Percentiles rank a stretch among this genome's conserved stretches.
Evolutionary conservation across 352 stramenopile genomes (phyloP).

Genomic region (Pythium phragmitis): DNA sequence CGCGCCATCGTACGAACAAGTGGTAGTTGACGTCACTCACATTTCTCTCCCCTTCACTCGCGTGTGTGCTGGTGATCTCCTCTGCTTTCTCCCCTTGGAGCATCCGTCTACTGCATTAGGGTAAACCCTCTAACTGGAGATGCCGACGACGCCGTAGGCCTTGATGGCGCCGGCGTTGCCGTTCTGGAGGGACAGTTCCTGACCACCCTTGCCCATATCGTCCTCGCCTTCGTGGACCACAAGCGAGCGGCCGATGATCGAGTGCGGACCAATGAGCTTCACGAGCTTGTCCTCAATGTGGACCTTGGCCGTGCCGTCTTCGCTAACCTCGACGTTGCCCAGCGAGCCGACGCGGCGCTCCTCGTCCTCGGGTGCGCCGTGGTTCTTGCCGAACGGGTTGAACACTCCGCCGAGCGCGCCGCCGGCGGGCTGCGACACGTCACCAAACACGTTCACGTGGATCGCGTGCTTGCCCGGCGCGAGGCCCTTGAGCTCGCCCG

Average conservation of each 20-base stretch:
- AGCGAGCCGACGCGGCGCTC: slow-evolving; percentile 95
- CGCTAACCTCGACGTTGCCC: slow-evolving; percentile 88
- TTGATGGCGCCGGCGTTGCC: slow-evolving; percentile 94
- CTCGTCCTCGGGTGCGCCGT: slow-evolving; percentile 94
- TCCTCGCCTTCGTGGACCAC: slow-evolving; percentile 95
- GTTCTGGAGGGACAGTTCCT: slow-evolving; percentile 96
- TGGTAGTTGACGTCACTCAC: slow-evolving; percentile 4
- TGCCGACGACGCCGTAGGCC: slow-evolving; percentile 92
- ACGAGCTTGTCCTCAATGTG: slow-evolving; percentile 95
- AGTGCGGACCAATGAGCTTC: slow-evolving; percentile 98
- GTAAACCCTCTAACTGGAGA: slow-evolving; percentile 59
- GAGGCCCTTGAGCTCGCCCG: slow-evolving; percentile 77
- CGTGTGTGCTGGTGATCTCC: background rate
- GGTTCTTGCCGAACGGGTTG: slow-evolving; percentile 98
- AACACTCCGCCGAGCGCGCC: slow-evolving; percentile 91
- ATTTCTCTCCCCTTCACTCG: slow-evolving; percentile 2
- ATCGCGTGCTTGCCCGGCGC: slow-evolving; percentile 92
- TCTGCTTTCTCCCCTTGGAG: slow-evolving; percentile 1
- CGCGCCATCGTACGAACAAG: background rate
- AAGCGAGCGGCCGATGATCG: slow-evolving; percentile 96
- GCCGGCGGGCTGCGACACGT: slow-evolving; percentile 86
- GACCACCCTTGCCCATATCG: slow-evolving; percentile 95
- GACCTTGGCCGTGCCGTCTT: slow-evolving; percentile 88
- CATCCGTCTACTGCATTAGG: slow-evolving; percentile 1
- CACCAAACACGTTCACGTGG: slow-evolving; percentile 94